Evolutionary conservation across 805 yeast genomes (phyloP), one percentile per base, ranked within the genome.

Genomic region (Komagataella pastoris): DNA sequence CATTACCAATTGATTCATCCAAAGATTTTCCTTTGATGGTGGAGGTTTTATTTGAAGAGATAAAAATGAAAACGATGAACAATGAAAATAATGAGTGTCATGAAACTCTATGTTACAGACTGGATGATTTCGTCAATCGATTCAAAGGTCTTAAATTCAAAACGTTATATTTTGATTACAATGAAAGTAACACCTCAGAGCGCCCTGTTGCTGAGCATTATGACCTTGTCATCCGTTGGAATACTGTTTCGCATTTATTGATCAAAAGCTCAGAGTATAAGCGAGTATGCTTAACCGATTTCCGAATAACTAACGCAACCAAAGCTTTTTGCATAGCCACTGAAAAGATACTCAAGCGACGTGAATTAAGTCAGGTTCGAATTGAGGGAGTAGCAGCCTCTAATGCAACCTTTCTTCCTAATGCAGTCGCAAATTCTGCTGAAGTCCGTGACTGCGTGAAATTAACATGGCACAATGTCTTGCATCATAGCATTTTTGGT

Each of bases 381-480:
- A 4, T 40, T 46, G 43, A 47, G 40, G 47, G 50, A 51, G 50
- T 47, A 45, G 50, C 53, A 47, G 40, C 50, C 30, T 48, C 50
- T 44, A 12, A 49, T 24, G 46, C 46, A 36, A 48, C 47, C 44
- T 19, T 49, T 46, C 50, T 17, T 24, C n/a, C 47, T 30, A 48
- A 23, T 14, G 40, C 24, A n/a, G 47, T 17, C 45, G 44, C 17
- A 24, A 47, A 24, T 17, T 44, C 2, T 14, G 12, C 47, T 8
- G 23, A 45, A 6, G 47, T 49, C 10, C 18, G 58, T 18, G 65
- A 65, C 24, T 77, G 81, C 61, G 74, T 69, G 24, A 71, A 71
- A 3, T 69, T 77, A 8, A 76, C 80, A 0, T 77, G 81, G 81
- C 70, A 60, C 55, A 76, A 72, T 52, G 70, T 76, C 0, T 72